Evolutionary conservation across 2,329 filamentous ascomycete genomes (phyloP).

Genomic region (Fusarium lyarnte): DNA sequence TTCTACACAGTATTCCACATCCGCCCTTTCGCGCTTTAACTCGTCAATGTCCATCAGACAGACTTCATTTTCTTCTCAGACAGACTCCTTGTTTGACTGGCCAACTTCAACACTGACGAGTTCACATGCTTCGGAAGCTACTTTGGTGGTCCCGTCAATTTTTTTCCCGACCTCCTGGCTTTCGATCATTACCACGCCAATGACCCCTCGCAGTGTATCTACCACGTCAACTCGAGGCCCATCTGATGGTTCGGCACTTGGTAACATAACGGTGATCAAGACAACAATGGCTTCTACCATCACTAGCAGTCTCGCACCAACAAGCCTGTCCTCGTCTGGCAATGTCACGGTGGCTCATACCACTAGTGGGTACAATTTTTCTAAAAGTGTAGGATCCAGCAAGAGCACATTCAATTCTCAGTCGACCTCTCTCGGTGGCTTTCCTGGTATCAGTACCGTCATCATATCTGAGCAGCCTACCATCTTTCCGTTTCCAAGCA

Average conservation of each 20-base stretch:
- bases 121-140: background rate
- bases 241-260: background rate
- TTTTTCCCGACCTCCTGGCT: conserved; percentile 8
- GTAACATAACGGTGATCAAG: conserved; percentile 6
- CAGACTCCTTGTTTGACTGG: conserved; percentile 22
- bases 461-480: conserved; percentile 15
- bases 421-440: background rate
- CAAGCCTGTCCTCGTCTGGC: background rate
- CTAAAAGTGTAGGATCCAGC: background rate
- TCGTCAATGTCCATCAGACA: background rate
- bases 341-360: conserved; percentile 15
- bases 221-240: background rate
- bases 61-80: background rate
- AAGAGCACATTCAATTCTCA: background rate
- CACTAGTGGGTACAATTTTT: conserved; percentile 23
- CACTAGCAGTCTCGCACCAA: conserved; percentile 14
- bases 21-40: conserved; percentile 1
- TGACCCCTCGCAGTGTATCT: conserved; percentile 13
- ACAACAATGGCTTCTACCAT: conserved; percentile 27
- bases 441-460: conserved; percentile 14
- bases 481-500: conserved; percentile 26
- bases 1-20: conserved; percentile 8
- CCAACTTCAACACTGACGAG: conserved; percentile 23
- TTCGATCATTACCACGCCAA: conserved; percentile 16
- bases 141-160: background rate